phyloP scores from a whole-genome alignment of 805 yeast species.

The Kodamaea jinghongensis region DNA sequence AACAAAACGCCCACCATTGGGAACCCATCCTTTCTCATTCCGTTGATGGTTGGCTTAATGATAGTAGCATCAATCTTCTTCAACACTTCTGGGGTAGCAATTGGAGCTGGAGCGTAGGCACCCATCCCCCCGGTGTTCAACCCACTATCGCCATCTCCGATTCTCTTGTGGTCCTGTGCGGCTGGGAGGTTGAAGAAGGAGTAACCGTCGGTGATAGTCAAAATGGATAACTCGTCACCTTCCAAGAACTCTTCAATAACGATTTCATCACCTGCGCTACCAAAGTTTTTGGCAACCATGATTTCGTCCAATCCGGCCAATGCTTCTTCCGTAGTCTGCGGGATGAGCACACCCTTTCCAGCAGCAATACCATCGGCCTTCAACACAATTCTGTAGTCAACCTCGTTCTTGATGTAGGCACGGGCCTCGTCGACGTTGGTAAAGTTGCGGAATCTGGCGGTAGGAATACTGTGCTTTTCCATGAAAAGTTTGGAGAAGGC shows the following conservation, averaged over 20 bases:
- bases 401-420: slow-evolving; percentile 54
- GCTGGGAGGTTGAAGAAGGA: slow-evolving; percentile 88
- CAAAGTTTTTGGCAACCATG: slow-evolving; percentile 88
- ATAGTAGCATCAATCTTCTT: slow-evolving; percentile 69
- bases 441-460: slow-evolving; percentile 88
- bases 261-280: slow-evolving; percentile 87
- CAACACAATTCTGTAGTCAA: slow-evolving; percentile 77
- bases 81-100: slow-evolving; percentile 76
- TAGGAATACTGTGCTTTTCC: slow-evolving; percentile 89
- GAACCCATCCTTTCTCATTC: slow-evolving; percentile 91
- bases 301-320: slow-evolving; percentile 76
- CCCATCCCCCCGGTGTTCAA: slow-evolving; percentile 99
- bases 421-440: slow-evolving; percentile 72
- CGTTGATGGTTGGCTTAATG: slow-evolving; percentile 88
- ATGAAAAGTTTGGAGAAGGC: slow-evolving; percentile 91
- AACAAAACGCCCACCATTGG: slow-evolving; percentile 96
- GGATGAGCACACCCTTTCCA: slow-evolving; percentile 97
- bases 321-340: slow-evolving; percentile 81
- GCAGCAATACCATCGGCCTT: slow-evolving; percentile 99
- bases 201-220: slow-evolving; percentile 93
- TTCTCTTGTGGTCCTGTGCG: slow-evolving; percentile 97
- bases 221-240: slow-evolving; percentile 94
- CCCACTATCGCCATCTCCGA: slow-evolving; percentile 91
- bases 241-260: slow-evolving; percentile 95
- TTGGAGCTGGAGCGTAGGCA: slow-evolving; percentile 97